Conservation (phyloP, 2,329 filamentous ascomycete species). For the Daldinia sp. region DNA sequence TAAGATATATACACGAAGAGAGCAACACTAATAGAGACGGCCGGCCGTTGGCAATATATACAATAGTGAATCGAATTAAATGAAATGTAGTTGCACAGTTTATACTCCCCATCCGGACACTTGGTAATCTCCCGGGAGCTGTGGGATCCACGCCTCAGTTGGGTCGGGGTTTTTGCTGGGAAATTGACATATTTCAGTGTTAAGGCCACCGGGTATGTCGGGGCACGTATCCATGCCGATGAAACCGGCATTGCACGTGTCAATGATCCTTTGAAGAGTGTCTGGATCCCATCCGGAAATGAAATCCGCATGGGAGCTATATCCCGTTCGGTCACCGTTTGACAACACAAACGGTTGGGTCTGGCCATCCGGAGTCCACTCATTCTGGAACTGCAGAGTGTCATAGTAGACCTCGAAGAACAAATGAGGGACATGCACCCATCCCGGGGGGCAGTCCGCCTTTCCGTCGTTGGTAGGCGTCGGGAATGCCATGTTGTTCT, state of each 20-base stretch:
- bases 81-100: neutral
- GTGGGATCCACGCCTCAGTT: conserved; percentile 56
- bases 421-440: conserved; percentile 65
- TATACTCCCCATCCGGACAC: conserved; percentile 61
- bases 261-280: conserved; percentile 73
- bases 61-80: conserved; percentile 13
- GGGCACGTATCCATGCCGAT: conserved; percentile 72
- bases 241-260: conserved; percentile 71
- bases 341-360: conserved; percentile 74
- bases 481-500: conserved; percentile 75
- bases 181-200: conserved; percentile 64
- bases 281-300: conserved; percentile 76
- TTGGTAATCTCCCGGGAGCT: conserved; percentile 67
- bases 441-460: conserved; percentile 66
- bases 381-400: conserved; percentile 62
- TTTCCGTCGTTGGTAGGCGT: conserved; percentile 59
- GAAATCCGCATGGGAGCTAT: conserved; percentile 77
- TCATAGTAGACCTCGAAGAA: conserved; percentile 71
- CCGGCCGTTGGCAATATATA: neutral
- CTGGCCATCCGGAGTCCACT: conserved; percentile 64
- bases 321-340: conserved; percentile 77
- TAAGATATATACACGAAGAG: conserved; percentile 12
- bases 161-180: conserved; percentile 60
- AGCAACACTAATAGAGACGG: neutral
- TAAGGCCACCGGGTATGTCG: conserved; percentile 64